phyloP scores from a whole-genome alignment of 345 rosid genomes.

The Salix koriyanagi region DNA sequence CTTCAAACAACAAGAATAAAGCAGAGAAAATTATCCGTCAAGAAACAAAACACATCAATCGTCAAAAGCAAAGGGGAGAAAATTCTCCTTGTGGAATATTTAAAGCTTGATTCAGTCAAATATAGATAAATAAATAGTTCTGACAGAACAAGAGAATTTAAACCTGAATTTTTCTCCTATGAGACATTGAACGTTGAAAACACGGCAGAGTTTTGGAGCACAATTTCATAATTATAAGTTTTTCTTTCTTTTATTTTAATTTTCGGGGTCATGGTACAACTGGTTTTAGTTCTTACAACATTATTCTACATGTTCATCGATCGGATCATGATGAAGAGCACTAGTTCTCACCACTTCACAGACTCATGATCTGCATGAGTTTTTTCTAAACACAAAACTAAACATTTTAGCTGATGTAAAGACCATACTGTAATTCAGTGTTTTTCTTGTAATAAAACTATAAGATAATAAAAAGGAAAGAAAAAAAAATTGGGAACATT shows the following conservation, averaged over 20 bases:
- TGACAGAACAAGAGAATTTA: background rate
- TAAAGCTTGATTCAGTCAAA: background rate
- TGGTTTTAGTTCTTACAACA: background rate
- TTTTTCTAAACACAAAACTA: background rate
- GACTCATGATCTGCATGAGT: slow-evolving; percentile 2
- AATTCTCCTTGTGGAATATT: background rate
- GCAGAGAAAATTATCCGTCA: background rate
- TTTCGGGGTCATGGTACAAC: background rate
- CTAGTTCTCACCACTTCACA: background rate
- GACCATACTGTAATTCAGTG: background rate
- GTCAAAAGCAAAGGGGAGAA: background rate
- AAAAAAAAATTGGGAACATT: background rate
- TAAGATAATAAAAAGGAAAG: no score
- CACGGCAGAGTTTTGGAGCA: background rate
- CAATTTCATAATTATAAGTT: background rate
- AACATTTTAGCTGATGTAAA: background rate
- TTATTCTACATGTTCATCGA: background rate
- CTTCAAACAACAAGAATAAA: slow-evolving; percentile 2
- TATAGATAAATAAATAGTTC: slow-evolving; percentile 5
- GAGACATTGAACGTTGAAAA: background rate
- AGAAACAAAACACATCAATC: background rate
- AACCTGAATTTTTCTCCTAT: background rate
- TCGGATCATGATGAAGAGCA: background rate
- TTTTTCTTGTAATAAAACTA: no score
- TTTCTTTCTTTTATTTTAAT: background rate